phyloP scores from a whole-genome alignment of 2,329 filamentous ascomycete genomes.

The Colletotrichum destructivum region DNA sequence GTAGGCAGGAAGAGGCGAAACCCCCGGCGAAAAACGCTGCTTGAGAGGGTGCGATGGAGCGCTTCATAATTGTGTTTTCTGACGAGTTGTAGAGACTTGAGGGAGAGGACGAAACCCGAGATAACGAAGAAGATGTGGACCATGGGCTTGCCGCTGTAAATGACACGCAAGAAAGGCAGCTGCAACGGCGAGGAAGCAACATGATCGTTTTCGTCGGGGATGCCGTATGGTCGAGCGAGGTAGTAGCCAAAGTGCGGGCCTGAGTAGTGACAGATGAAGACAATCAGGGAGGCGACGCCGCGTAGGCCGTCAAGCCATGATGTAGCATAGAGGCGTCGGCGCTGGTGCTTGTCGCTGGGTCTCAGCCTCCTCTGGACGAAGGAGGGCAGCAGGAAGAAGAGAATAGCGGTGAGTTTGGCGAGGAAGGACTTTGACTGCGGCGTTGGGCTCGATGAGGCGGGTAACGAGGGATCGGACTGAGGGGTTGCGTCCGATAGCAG shows the following conservation, averaged over 20 bases:
- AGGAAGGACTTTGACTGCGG: constrained; percentile 16
- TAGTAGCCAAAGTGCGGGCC: constrained; percentile 56
- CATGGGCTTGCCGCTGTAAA: constrained; percentile 63
- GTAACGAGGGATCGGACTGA: constrained; percentile 24
- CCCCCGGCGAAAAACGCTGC: constrained; percentile 63
- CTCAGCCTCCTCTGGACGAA: constrained; percentile 51
- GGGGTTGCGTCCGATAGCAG: constrained; percentile 23
- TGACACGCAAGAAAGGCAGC: constrained; percentile 60
- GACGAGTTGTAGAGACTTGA: constrained; percentile 59
- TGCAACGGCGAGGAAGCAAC: constrained; percentile 55
- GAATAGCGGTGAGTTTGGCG: constrained; percentile 33
- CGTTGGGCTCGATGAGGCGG: constrained; percentile 6
- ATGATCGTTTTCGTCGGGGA: constrained; percentile 49
- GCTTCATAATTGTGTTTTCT: constrained; percentile 55
- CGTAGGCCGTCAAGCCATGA: constrained; percentile 66
- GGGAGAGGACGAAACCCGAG: constrained; percentile 63
- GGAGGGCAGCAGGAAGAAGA: constrained; percentile 50
- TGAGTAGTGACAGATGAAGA: constrained; percentile 64
- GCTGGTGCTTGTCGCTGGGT: constrained; percentile 40
- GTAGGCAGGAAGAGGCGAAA: constrained; percentile 64
- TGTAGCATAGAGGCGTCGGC: constrained; percentile 54
- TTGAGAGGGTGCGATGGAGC: constrained; percentile 58
- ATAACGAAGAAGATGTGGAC: constrained; percentile 68
- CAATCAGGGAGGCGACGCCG: constrained; percentile 63
- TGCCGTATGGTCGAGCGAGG: constrained; percentile 52